phyloP scores from a whole-genome alignment of 805 yeast genomes.

The Candida montana region DNA sequence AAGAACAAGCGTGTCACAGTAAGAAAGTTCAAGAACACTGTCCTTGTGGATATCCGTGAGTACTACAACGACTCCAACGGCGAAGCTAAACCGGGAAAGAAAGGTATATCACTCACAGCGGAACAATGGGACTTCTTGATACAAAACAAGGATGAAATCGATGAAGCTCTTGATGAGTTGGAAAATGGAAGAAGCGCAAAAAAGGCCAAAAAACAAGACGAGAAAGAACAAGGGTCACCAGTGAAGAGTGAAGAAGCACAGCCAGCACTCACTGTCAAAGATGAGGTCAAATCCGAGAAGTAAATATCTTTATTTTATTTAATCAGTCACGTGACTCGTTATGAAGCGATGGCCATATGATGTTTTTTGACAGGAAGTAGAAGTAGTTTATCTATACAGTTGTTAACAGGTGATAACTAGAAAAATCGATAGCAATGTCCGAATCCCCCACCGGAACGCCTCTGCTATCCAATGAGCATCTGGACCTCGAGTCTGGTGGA shows the following conservation, averaged over 20 bases:
- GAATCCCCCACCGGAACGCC: constrained; percentile 8
- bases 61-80: constrained; percentile 56
- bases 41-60: constrained; percentile 80
- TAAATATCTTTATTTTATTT: no score
- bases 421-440: constrained; percentile 1
- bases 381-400: no score
- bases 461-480: background rate
- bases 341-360: background rate
- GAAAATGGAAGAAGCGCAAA: constrained; percentile 22
- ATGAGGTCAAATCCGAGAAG: constrained; percentile 26
- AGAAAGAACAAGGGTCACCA: constrained; percentile 19
- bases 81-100: constrained; percentile 74
- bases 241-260: constrained; percentile 23
- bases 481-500: background rate
- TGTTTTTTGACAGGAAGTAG: no score
- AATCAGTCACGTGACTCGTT: background rate
- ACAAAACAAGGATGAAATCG: constrained; percentile 41
- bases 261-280: constrained; percentile 12
- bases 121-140: constrained; percentile 49
- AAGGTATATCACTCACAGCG: constrained; percentile 59
- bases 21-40: constrained; percentile 59
- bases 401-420: no score
- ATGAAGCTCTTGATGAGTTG: constrained; percentile 42
- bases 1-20: constrained; percentile 68
- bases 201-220: constrained; percentile 23